Base-by-base conservation (phyloP, 2,329 filamentous ascomycete species). In the Coleophoma crateriformis region DNA sequence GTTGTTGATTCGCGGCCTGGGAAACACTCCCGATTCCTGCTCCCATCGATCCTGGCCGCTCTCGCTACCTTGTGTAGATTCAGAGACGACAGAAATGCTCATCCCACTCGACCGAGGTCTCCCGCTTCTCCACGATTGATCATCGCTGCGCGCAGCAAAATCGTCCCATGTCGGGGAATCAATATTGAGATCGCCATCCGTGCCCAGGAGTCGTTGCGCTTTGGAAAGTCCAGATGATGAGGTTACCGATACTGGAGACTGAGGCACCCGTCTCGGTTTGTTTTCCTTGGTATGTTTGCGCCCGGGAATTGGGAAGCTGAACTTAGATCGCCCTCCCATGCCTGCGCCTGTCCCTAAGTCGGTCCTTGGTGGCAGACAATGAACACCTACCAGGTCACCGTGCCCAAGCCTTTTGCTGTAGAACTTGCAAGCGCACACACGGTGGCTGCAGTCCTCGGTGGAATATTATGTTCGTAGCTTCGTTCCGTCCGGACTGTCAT, bases 151-250 rank as follows among this genome's bases (percentile, higher is more conserved):
- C 7, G 41, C 32, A 13, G 41, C 22, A 33, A 32, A n/a, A 33
- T 44, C 58, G 5, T 57, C 58, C 42, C 61, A 48, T 41, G 41
- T 46, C 15, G 56, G 59, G 20, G 58, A 60, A 45, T 63, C 59
- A 48, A 81, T 73, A 53, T 83, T 80, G 47, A 81, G 67, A 19
- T 70, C 68, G 7, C 60, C 57, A 17, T 55, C 56, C n/a, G 58
- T 58, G 20, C 63, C 63, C 13, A 66, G 45, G 33, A 66, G 53
- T 34, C 62, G 49, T 50, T 65, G 60, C 13, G 62, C 63, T 45
- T 66, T 66, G 8, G 63, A 65, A 10, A 63, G 45, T 40, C 34
- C 34, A 14, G 27, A 34, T n/a, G 45, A 35, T 20, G 35, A 34
- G 17, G 46, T 14, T 35, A 33, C 33, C 4, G 38, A 50, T 54